Conservation (phyloP, 1,139 yeast genomes). For the Scheffersomyces titani region DNA sequence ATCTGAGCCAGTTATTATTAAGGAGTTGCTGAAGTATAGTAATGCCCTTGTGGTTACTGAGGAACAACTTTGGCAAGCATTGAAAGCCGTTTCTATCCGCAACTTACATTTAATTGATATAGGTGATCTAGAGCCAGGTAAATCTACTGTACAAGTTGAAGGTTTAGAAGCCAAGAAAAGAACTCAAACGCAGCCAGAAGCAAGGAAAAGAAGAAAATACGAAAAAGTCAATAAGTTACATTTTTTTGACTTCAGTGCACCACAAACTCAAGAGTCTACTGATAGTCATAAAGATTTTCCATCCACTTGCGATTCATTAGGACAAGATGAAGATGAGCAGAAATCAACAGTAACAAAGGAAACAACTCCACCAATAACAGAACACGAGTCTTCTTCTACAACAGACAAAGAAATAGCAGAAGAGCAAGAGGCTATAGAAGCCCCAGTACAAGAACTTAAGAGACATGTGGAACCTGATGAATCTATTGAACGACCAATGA, state of each 20-base stretch:
- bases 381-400: not conserved
- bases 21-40: not conserved
- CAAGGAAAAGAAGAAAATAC: conserved; percentile 31
- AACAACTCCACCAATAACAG: not conserved
- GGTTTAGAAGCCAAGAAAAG: conserved; percentile 4
- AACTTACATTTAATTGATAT: conserved; percentile 1
- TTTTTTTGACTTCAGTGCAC: conserved; percentile 30
- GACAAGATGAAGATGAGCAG: not conserved
- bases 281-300: not conserved
- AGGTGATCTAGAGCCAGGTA: conserved; percentile 3
- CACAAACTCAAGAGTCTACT: conserved; percentile 1
- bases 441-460: not conserved
- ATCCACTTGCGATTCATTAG: not conserved
- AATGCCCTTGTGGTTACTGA: not conserved
- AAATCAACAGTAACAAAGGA: not conserved
- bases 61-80: conserved; percentile 4
- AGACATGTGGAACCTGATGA: not conserved
- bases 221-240: conserved; percentile 34
- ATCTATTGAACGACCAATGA: conserved; percentile 1
- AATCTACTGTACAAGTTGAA: not conserved
- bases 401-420: not conserved
- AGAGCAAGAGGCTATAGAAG: not conserved
- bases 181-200: conserved; percentile 6
- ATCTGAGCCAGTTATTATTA: not conserved
- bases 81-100: conserved; percentile 2